Evolutionary conservation across 2,329 filamentous ascomycete species (phyloP), one percentile per base, ranked within the genome.

Genomic region (Ramularia endophylla): DNA sequence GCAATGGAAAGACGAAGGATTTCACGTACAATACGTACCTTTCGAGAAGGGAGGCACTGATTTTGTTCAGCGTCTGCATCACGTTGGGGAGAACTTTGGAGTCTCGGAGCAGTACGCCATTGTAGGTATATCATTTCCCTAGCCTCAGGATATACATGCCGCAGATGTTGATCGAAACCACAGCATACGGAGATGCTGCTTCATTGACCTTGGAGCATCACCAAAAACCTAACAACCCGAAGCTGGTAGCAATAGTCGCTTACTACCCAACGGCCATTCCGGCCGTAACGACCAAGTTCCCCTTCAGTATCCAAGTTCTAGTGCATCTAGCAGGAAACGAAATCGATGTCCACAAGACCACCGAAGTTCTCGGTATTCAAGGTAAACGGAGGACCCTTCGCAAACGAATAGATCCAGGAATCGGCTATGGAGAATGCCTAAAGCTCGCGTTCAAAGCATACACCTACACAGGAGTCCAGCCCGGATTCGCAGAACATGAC

Each of bases 401-500:
- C 15, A 72, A 74, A 46, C 66, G 64, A 17, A 64, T 77, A 40
- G 69, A 71, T 3, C 63, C 68, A 0, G 74, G 74, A 1, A 67
- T 72, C 2, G 74, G 74, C 8, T 67, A 68, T 8, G 75, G 69
- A 25, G 57, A 74, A 3, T 56, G 66, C 27, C 58, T 70, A 17
- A 64, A 66, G 41, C 60, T 70, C n/a, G 58, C 62, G 35, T 67
- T 70, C 43, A 64, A 64, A 30, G 63, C 70, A 3, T 80, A 73
- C 54, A 70, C 70, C 0, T 83, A 83, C 50, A 68, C 72, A 8
- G 67, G 71, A 45, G 75, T 64, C 0, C 65, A 77, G 37, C 65
- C 77, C 0, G 85, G 85, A 0, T 88, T 89, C 48, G 84, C 84
- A 0, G 83, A 88, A 61, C 71, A 74, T 15, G 78, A 86, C 41